phyloP scores from a whole-genome alignment of 177 flowering plant species.

The Vitis hybrid region DNA sequence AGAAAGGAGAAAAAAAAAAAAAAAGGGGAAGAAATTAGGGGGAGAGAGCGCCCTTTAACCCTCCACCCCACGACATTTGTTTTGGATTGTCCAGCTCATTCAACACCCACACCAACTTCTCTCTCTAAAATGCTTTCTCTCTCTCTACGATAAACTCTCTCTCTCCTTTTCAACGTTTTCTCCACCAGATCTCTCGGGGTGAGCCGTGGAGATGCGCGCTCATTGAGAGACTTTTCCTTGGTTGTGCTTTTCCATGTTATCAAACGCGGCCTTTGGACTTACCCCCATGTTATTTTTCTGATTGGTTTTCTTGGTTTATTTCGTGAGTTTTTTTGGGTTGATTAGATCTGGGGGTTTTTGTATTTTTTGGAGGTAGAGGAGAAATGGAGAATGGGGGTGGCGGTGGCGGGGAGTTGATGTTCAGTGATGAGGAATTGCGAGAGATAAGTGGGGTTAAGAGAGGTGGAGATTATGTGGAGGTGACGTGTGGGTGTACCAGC shows the following conservation, averaged over 20 bases:
- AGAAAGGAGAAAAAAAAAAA: too few relatives aligned
- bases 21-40: too few relatives aligned
- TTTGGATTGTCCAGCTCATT: conserved; percentile 28
- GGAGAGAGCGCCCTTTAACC: too few relatives aligned
- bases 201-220: conserved; percentile 26
- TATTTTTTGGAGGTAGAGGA: neutral
- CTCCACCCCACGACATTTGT: conserved; percentile 26
- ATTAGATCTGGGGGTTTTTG: conserved; percentile 3
- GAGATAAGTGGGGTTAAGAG: conserved; percentile 49
- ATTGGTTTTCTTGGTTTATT: neutral
- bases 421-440: conserved; percentile 48
- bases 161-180: conserved; percentile 20
- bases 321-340: conserved; percentile 2
- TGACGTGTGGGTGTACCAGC: conserved; percentile 70
- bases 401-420: conserved; percentile 17
- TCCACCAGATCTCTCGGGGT: conserved; percentile 40
- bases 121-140: conserved; percentile 5
- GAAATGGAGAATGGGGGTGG: conserved; percentile 30
- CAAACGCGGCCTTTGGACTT: conserved; percentile 4
- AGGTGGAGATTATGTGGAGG: conserved; percentile 40
- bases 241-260: neutral
- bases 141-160: conserved; percentile 12
- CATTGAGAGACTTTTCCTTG: conserved; percentile 6
- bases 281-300: conserved; percentile 3
- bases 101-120: conserved; percentile 14